Evolutionary conservation across 805 yeast genomes (phyloP), one percentile per base, ranked within the genome.

Genomic region (Lipomyces kockii): DNA sequence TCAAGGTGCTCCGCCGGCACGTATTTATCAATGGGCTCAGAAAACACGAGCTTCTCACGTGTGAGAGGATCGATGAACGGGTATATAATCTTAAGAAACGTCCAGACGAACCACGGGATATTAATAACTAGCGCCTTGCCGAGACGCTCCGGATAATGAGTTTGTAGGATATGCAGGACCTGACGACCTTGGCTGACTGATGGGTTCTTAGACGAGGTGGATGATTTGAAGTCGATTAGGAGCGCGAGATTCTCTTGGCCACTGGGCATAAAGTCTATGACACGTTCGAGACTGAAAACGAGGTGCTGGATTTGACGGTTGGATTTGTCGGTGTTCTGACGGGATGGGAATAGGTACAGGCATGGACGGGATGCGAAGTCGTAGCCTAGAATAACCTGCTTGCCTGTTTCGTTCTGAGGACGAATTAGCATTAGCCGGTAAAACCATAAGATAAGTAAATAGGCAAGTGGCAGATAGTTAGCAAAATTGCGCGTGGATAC

Each of bases 61-160:
- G 99, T 95, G 75, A 91, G 80, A 9, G 99, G 98, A 76, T 95
- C 99, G 71, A 95, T 95, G 78, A 95, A 95, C 4, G 99, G 99
- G 74, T 91, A 91, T 71, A 94, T 93, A 70, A 95, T 81, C 80
- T 90, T 93, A 73, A 95, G 81, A 75, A 95, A 95, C 9, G 97
- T 88, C 91, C 97, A 90, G 6, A 93, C 98, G 64, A 93, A 80
- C 86, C 95, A 90, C 14, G 98, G 98, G 72, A 95, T 92, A 78
- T 95, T 94, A 60, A 97, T 91, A 63, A 95, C 83, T 59, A 93
- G 83, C 0, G 98, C 98, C 76, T 89, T 89, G 52, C 99, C 99
- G 67, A 95, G 83, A 74, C 99, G 86, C 78, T 95, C 99, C 3
- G 99, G 99, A 78, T 95, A 95, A 79, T 95, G 99, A 12, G 97